Evolutionary conservation across 331 rosid genomes (phyloP).

Genomic region (Cydonia oblonga): DNA sequence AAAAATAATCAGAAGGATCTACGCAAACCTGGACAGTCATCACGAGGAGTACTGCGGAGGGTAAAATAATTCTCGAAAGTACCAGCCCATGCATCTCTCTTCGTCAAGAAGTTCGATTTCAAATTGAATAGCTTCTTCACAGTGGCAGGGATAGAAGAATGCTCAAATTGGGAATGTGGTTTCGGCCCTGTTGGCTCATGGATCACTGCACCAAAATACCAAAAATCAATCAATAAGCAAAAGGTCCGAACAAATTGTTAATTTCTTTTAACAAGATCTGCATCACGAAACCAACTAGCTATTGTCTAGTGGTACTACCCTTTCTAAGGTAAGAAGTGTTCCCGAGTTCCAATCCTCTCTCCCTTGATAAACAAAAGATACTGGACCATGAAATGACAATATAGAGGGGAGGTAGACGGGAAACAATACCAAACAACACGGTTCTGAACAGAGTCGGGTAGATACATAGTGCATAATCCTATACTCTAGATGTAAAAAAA

Average conservation of each 20-base stretch:
- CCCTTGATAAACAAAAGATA: not conserved
- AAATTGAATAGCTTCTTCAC: constrained; percentile 94
- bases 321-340: too few relatives aligned
- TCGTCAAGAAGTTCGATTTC: constrained; percentile 80
- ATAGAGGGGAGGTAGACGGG: not conserved
- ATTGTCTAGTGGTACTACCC: not conserved
- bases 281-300: not conserved
- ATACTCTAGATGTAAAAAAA: too few relatives aligned
- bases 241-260: not conserved
- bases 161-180: constrained; percentile 67
- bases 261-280: too few relatives aligned
- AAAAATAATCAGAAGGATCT: not conserved
- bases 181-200: constrained; percentile 81
- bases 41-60: constrained; percentile 60
- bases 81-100: constrained; percentile 98
- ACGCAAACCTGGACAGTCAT: constrained; percentile 91
- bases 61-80: constrained; percentile 69
- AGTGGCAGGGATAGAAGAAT: constrained; percentile 83
- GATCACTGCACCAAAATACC: constrained; percentile 46
- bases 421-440: not conserved
- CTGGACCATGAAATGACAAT: not conserved
- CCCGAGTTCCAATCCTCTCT: not conserved
- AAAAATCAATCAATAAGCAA: constrained; percentile 3
- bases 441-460: not conserved
- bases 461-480: too few relatives aligned